phyloP scores from a whole-genome alignment of 257 asterid species.

The Scutellaria minor region DNA sequence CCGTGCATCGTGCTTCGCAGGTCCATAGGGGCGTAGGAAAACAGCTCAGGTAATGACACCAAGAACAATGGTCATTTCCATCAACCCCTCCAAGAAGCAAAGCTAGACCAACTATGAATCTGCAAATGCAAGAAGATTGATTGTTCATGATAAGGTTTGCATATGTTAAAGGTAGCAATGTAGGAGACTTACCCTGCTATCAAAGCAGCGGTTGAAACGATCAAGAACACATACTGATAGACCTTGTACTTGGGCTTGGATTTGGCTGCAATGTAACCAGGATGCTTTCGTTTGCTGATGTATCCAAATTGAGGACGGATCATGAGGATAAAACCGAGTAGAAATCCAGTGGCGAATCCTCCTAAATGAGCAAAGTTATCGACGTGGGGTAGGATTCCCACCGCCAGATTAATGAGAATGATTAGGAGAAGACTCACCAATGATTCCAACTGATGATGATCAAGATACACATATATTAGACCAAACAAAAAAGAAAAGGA shows the following conservation, averaged over 20 bases:
- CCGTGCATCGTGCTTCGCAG: constrained; percentile 79
- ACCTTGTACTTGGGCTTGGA: constrained; percentile 80
- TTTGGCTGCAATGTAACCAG: constrained; percentile 43
- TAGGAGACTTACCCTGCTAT: constrained; percentile 51
- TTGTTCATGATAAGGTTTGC: background rate
- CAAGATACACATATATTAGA: background rate
- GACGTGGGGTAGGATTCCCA: constrained; percentile 95
- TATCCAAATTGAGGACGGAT: constrained; percentile 87
- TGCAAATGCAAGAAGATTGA: constrained; percentile 25
- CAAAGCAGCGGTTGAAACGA: constrained; percentile 47
- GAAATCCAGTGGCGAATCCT: constrained; percentile 79
- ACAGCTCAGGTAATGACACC: constrained; percentile 92
- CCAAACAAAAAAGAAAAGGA: background rate
- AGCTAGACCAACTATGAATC: constrained; percentile 52
- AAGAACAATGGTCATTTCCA: constrained; percentile 80
- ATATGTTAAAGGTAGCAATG: no score
- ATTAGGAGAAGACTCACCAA: constrained; percentile 63
- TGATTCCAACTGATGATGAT: constrained; percentile 58
- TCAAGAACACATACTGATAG: constrained; percentile 57
- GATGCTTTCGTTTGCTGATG: constrained; percentile 44
- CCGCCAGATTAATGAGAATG: constrained; percentile 72
- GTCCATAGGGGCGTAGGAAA: constrained; percentile 86
- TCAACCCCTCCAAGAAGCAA: constrained; percentile 62
- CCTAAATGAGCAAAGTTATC: constrained; percentile 98
- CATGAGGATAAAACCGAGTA: constrained; percentile 78